Conservation (phyloP, 192 early-diverging fungal genomes). For the Coemansia sp. region DNA sequence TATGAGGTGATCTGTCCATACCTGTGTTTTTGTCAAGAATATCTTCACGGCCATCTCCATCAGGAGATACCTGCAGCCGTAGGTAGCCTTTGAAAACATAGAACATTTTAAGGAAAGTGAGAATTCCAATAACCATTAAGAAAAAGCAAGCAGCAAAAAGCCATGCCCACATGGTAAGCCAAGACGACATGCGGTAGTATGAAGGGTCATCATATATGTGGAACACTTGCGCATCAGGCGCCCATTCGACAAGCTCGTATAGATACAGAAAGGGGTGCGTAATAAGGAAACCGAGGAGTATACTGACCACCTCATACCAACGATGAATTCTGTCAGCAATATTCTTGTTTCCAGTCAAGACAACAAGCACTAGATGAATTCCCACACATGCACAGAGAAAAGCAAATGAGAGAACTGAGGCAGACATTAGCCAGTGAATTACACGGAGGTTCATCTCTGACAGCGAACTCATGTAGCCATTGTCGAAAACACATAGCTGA, state of each 20-base stretch:
- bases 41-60: not conserved
- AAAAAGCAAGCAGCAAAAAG: constrained; percentile 20
- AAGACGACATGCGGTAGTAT: constrained; percentile 29
- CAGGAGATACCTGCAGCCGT: not conserved
- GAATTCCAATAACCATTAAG: constrained; percentile 6
- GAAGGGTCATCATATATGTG: constrained; percentile 20
- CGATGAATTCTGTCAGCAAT: constrained; percentile 21
- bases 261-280: constrained; percentile 45
- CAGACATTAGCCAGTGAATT: constrained; percentile 49
- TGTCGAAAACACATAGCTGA: constrained; percentile 40
- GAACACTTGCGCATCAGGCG: constrained; percentile 24
- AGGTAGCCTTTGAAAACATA: not conserved
- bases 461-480: constrained; percentile 29
- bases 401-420: constrained; percentile 26
- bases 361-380: constrained; percentile 17
- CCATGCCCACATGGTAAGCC: constrained; percentile 51
- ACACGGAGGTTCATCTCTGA: constrained; percentile 31
- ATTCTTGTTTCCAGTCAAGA: not conserved
- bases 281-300: constrained; percentile 35
- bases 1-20: not conserved
- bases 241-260: constrained; percentile 39
- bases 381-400: constrained; percentile 34
- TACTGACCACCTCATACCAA: constrained; percentile 29
- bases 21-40: not conserved
- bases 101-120: constrained; percentile 5